These are phyloP conservation scores for Bipolaris victoriae DNA, from an alignment of 2,329 filamentous ascomycete species.

Conservation along the genomic window DNA sequence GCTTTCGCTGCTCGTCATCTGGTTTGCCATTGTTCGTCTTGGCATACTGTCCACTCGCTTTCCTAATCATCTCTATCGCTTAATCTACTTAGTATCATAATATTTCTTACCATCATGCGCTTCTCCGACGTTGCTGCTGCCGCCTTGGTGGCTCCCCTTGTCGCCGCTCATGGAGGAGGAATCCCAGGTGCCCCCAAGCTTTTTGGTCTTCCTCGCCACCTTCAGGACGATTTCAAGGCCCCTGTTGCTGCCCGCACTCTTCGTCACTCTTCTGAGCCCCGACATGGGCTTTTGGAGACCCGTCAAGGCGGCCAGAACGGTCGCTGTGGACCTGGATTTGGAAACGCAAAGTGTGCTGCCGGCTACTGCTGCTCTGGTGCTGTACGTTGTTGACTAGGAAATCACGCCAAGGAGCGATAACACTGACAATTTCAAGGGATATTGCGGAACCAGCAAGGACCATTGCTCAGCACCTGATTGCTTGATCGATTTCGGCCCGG, in stretches of 20 bases:
- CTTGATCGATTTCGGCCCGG: slow-evolving; percentile 64
- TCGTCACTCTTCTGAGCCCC: slow-evolving; percentile 23
- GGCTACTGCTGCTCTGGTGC: slow-evolving; percentile 46
- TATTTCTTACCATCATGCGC: slow-evolving; percentile 30
- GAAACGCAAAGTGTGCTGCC: slow-evolving; percentile 38
- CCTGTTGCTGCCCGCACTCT: slow-evolving; percentile 32
- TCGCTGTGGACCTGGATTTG: slow-evolving; percentile 40
- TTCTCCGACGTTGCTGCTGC: slow-evolving; percentile 38
- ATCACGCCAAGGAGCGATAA: slow-evolving; percentile 1
- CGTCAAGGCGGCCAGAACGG: slow-evolving; percentile 46
- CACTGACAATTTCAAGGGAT: slow-evolving; percentile 41
- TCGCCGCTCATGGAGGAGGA: slow-evolving; percentile 41
- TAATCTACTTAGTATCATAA: slow-evolving; percentile 2
- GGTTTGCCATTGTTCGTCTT: background rate
- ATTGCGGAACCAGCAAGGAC: slow-evolving; percentile 60
- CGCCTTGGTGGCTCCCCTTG: slow-evolving; percentile 39
- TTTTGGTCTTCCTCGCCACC: slow-evolving; percentile 41
- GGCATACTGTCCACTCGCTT: slow-evolving; percentile 10
- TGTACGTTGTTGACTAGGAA: slow-evolving; percentile 30
- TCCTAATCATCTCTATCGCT: background rate
- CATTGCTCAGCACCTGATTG: slow-evolving; percentile 68
- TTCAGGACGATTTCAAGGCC: slow-evolving; percentile 32
- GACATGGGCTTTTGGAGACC: slow-evolving; percentile 32
- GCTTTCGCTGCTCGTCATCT: background rate
- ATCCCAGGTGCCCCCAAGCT: slow-evolving; percentile 42